A percentile compares a stretch with the other conserved stretches of the same genome.
Conservation (phyloP, 495 filamentous ascomycete genomes). For the Penicillium waksmanii region DNA sequence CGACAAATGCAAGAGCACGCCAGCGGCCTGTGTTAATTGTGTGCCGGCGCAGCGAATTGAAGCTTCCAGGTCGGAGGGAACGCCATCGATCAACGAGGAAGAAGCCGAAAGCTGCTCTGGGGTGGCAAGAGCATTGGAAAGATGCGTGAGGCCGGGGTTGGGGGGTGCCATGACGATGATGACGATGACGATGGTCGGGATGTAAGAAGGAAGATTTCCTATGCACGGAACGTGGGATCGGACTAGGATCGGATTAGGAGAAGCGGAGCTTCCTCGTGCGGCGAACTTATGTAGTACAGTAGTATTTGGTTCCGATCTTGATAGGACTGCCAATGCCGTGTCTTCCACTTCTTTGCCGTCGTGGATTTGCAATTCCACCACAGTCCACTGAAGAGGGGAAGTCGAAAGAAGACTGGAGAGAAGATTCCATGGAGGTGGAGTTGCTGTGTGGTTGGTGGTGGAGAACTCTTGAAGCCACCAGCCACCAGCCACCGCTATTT, state of each 20-base stretch:
- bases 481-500: conserved; percentile 37
- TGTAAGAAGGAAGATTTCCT: conserved; percentile 3
- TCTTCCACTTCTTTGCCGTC: too few relatives aligned
- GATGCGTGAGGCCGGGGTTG: conserved; percentile 49
- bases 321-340: too few relatives aligned
- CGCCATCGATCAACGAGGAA: conserved; percentile 65
- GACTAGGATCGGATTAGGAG: too few relatives aligned
- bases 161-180: conserved; percentile 29
- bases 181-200: background rate
- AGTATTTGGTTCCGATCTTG: too few relatives aligned
- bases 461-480: conserved; percentile 13
- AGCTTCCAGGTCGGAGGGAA: conserved; percentile 78
- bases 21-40: conserved; percentile 84
- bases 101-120: conserved; percentile 75
- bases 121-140: conserved; percentile 88
- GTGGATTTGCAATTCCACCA: too few relatives aligned
- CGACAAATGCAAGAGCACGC: conserved; percentile 80
- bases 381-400: background rate
- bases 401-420: conserved; percentile 13
- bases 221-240: conserved; percentile 18
- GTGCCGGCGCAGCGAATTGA: conserved; percentile 59
- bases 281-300: too few relatives aligned
- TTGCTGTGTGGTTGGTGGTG: background rate
- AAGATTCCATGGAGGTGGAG: conserved; percentile 22
- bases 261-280: background rate